Base-by-base conservation (phyloP, 495 filamentous ascomycete species). In the Neurospora sp. region DNA sequence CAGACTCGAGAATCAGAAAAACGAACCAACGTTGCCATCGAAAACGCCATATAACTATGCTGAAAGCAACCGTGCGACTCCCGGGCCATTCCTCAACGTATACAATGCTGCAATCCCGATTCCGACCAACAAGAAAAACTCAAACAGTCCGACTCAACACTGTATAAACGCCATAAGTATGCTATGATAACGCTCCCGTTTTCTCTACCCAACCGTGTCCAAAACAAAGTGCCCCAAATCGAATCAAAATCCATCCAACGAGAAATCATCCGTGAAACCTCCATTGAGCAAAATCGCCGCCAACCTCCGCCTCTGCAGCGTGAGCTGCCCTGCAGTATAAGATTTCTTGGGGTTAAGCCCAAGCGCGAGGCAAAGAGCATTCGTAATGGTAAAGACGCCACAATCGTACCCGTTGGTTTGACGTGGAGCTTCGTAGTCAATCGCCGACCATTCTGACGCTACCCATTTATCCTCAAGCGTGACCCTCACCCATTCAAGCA, bases 331-430 rank as follows among this genome's bases (percentile, higher is more conserved):
- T 31, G 88, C 80, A 0, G 81, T 79, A 75, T 91, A 92, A 0
- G 84, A 81, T 10, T 71, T 41, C 70, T 82, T 85, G 0, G 91
- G 91, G 71, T 90, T 87, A 12, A 93, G 77, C 0, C 89, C 90
- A 9, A 92, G 76, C 0, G 89, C 85, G 31, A 94, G 77, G 76
- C 90, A 91, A 71, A 92, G 90, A 41, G 90, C 90, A 41, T 92
- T 94, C 1, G 90, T 91, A 22, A 92, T 86, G 5, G 90, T 85
- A 76, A 95, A 96, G 4, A 94, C 91, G 7, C 94, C 94, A 73
- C 94, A 97, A 77, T 97, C 94, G 72, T 82, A 89, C 1, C 86
- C 86, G 75, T 96, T 96, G 68, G 82, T 82, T 74, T 97, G 94
- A 9, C 75, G 78, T 0, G 90, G 88, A 6, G 80, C 79, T 0